Percentiles rank a stretch among this genome's conserved stretches.
Evolutionary conservation across 2,329 filamentous ascomycete genomes (phyloP).

Genomic region (Drechslerella coelobrocha): DNA sequence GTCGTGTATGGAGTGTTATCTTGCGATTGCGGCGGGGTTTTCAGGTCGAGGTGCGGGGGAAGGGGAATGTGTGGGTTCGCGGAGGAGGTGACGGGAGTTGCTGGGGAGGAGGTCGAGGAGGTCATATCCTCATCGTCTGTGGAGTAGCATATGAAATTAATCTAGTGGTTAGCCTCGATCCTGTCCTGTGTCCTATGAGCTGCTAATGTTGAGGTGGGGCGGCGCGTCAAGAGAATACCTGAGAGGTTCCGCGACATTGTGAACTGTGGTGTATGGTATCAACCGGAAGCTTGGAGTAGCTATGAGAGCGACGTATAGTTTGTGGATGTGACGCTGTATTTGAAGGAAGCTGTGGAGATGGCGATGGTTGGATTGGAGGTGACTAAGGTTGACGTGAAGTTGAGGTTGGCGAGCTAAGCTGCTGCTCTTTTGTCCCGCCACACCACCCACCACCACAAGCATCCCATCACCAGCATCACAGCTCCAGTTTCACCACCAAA

Average conservation of each 20-base stretch:
- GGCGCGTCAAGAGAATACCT: slow-evolving; percentile 14
- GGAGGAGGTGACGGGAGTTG: slow-evolving; percentile 39
- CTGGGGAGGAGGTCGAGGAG: slow-evolving; percentile 46
- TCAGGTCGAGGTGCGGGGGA: slow-evolving; percentile 44
- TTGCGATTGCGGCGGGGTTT: slow-evolving; percentile 47
- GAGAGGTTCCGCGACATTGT: slow-evolving; percentile 45
- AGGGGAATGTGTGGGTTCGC: slow-evolving; percentile 39
- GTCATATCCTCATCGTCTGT: slow-evolving; percentile 49
- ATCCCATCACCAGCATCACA: slow-evolving; percentile 5
- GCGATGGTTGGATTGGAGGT: too few relatives aligned
- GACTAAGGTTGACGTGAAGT: neutral
- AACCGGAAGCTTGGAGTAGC: too few relatives aligned
- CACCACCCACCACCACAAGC: neutral
- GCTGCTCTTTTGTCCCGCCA: slow-evolving; percentile 13
- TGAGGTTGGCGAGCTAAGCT: slow-evolving; percentile 14
- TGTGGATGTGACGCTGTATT: neutral
- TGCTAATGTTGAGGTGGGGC: neutral
- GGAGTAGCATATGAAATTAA: too few relatives aligned
- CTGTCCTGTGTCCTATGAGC: too few relatives aligned
- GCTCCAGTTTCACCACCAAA: slow-evolving; percentile 1
- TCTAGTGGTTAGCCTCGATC: too few relatives aligned
- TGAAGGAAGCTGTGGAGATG: neutral
- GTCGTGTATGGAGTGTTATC: slow-evolving; percentile 45
- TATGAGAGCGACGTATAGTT: neutral
- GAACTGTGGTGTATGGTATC: neutral